Evolutionary conservation across 495 filamentous ascomycete species (phyloP).

Genomic region (Tetracladium marchalianum): DNA sequence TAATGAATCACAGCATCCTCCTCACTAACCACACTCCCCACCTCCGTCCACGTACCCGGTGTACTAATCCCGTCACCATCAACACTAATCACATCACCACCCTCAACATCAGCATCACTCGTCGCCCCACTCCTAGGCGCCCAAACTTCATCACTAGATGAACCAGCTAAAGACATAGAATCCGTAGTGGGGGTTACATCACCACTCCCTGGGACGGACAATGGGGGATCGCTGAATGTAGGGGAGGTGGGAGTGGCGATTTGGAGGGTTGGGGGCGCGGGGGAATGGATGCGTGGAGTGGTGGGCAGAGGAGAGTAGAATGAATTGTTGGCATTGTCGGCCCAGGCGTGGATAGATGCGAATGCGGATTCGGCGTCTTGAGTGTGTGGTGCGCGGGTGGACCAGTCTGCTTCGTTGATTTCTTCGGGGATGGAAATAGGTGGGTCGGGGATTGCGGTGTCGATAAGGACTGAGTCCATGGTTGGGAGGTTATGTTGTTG

Average conservation of each 20-base stretch:
- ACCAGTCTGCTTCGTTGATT: not conserved
- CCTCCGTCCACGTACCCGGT: conserved; percentile 68
- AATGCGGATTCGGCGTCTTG: conserved; percentile 29
- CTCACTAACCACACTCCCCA: conserved; percentile 63
- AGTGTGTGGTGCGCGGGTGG: conserved; percentile 8
- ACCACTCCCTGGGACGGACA: conserved; percentile 25
- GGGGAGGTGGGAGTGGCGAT: conserved; percentile 8
- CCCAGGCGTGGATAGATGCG: conserved; percentile 47
- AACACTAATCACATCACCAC: conserved; percentile 56
- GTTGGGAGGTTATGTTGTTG: conserved; percentile 7
- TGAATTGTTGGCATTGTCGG: conserved; percentile 28
- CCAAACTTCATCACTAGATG: conserved; percentile 25
- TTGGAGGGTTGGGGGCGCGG: not conserved
- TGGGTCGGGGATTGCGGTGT: conserved; percentile 18
- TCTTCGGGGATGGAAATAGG: conserved; percentile 14
- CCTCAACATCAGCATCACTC: conserved; percentile 28
- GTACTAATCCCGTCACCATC: conserved; percentile 50
- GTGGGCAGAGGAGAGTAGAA: conserved; percentile 44
- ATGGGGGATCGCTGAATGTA: conserved; percentile 11
- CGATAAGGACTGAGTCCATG: conserved; percentile 13
- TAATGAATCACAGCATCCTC: conserved; percentile 27
- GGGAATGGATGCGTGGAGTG: conserved; percentile 19
- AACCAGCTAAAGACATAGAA: conserved; percentile 33
- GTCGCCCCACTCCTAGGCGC: conserved; percentile 24
- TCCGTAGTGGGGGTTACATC: conserved; percentile 38